Conservation (phyloP, 2,329 filamentous ascomycete species). For the Colletotrichum neosansevieriae region DNA sequence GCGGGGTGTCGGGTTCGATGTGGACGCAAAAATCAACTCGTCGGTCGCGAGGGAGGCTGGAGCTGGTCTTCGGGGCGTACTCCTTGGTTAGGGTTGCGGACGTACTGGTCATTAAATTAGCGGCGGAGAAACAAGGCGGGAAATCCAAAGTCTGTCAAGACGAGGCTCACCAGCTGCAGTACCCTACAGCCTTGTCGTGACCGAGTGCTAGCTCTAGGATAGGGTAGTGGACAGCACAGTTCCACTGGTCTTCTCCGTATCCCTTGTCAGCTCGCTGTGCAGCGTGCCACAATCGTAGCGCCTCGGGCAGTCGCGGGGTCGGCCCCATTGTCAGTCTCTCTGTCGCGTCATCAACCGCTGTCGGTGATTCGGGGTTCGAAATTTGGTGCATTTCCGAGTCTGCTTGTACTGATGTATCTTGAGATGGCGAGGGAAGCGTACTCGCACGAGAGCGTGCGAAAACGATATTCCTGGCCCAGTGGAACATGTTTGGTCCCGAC, state of each 20-base stretch:
- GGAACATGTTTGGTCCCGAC: neutral
- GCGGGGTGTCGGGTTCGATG: neutral
- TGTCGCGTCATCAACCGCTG: neutral
- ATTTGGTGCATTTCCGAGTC: neutral
- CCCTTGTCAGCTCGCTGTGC: neutral
- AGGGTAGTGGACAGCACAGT: neutral
- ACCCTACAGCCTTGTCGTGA: neutral
- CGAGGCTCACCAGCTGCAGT: neutral
- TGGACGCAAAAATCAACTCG: slow-evolving; percentile 3
- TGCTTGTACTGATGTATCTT: slow-evolving; percentile 1
- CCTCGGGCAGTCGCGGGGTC: neutral
- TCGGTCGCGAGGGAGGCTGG: neutral
- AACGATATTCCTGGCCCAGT: neutral
- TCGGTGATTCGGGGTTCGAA: neutral
- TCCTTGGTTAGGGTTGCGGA: neutral
- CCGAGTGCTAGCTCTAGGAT: slow-evolving; percentile 1
- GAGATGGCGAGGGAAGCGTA: neutral
- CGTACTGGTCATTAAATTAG: neutral
- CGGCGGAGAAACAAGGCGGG: neutral
- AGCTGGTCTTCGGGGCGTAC: neutral
- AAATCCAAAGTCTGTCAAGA: neutral
- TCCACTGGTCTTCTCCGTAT: slow-evolving; percentile 5
- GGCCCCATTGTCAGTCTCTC: neutral
- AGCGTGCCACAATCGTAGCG: neutral
- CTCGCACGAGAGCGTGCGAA: neutral